Evolutionary conservation across 768 basidiomycete genomes (phyloP).

Genomic region (Collybiopsis luxurians): DNA sequence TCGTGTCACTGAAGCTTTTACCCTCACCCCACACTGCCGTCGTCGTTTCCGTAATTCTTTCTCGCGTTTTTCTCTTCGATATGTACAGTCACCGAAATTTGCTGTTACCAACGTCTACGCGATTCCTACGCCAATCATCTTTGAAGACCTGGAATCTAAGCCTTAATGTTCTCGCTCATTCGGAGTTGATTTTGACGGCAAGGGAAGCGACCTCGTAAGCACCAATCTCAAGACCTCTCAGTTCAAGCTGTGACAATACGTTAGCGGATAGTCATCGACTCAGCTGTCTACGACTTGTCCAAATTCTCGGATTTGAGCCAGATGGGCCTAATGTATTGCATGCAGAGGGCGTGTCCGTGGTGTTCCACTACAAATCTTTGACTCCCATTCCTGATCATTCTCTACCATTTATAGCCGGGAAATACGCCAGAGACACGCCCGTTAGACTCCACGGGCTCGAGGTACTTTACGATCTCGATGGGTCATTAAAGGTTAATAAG

Average conservation of each 20-base stretch:
- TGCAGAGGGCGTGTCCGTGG: constrained; percentile 57
- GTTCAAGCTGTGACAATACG: not conserved
- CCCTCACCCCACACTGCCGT: too few relatives aligned
- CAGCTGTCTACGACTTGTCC: constrained; percentile 79
- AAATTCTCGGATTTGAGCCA: constrained; percentile 80
- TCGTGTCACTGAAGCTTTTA: too few relatives aligned
- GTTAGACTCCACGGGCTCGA: constrained; percentile 85
- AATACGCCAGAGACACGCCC: constrained; percentile 78
- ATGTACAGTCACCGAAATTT: too few relatives aligned
- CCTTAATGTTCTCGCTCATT: too few relatives aligned
- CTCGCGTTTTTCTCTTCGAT: too few relatives aligned
- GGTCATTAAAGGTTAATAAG: constrained; percentile 53
- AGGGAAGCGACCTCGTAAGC: constrained; percentile 74
- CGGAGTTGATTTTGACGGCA: constrained; percentile 46
- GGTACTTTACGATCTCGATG: constrained; percentile 69
- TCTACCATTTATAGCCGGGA: constrained; percentile 48
- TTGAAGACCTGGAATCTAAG: constrained; percentile 67
- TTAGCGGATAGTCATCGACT: constrained; percentile 81
- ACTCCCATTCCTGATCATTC: not conserved
- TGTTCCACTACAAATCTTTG: not conserved
- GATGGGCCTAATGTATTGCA: constrained; percentile 76
- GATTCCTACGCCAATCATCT: constrained; percentile 26
- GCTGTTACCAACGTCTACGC: too few relatives aligned
- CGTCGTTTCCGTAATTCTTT: too few relatives aligned
- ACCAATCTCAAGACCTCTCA: not conserved